Evolutionary conservation across 805 yeast species (phyloP), one percentile per base, ranked within the genome.

Genomic region (Sugiyamaella lignohabitans): DNA sequence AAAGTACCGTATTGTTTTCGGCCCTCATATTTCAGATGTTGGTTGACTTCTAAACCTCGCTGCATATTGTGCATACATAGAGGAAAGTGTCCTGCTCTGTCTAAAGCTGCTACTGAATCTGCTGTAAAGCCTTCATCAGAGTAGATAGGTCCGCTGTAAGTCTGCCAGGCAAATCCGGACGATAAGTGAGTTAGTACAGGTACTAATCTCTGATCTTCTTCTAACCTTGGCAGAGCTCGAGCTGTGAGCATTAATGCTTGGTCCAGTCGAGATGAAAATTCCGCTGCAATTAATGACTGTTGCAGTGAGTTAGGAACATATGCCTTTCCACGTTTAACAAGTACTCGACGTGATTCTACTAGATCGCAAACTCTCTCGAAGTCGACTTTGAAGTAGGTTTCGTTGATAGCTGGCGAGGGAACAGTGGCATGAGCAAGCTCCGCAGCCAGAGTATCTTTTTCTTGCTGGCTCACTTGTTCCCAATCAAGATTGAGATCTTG

Each of bases 121-220:
- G 89, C 80, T 38, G 75, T 84, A 50, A 91, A 73, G 17, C 59
- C 56, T 19, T 74, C 82, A 20, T 65, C 68, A 2, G 39, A 20
- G 20, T 45, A 29, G 16, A 43, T 43, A 3, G 46, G 55, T 46
- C 67, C 76, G 39, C 69, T 65, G 46, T 59, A 57, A 40, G 59
- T 51, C 76, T 80, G 27, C 16, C 55, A 42, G 1, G 83, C 76
- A 58, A 84, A 84, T 10, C 87, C 87, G 24, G 77, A 74, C 0
- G 94, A 79, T 40, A 93, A 65, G 58, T 89, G 88, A 58, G 80
- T 79, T 52, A 93, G 70, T 23, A 93, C 79, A 0, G 97, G 97
- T 43, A 88, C 68, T 39, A 93, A 67, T 48, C 99, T 72, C 61
- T 88, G 94, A 59, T 88, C 96, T 67, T 91, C 98, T 59, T 88